Evolutionary conservation across 441 rosid genomes (phyloP), one percentile per base, ranked within the genome.

Genomic region (Brassica balearica): DNA sequence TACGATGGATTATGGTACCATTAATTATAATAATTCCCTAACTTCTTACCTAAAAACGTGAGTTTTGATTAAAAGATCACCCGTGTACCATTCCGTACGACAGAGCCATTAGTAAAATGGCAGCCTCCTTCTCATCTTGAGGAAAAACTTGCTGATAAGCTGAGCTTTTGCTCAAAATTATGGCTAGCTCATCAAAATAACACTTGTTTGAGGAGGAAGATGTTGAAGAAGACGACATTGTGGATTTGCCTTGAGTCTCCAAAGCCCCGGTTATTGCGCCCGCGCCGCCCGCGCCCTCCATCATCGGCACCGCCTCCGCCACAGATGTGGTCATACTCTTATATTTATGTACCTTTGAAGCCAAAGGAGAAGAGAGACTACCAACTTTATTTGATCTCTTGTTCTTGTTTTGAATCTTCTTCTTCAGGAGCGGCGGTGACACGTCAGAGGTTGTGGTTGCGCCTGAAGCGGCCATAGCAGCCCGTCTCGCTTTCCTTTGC

Each of bases 101-200:
- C 48, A 79, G 93, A 79, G 97, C 92, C 98, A 94, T 94, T 22
- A 94, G 88, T 46, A 94, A 86, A 77, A 94, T 87, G 8, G 98
- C 98, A 8, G 93, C 98, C 74, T 94, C 97, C 81, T 88, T 92
- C 76, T 94, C 98, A 25, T 92, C 97, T 80, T 89, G 98, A 59
- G 96, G 98, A 75, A 90, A 92, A 72, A 90, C 88, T 80, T 82
- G 77, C 75, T 92, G 91, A 76, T 81, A 87, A 38, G 92, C 85
- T 17, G 88, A 85, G 65, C 85, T 87, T 83, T 90, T 85, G 78
- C 91, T 89, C 84, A 94, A 84, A 55, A 82, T 84, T 43, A 82
- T 78, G 8, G 84, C 83, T 64, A 87, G 79, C 38, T 92, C 98
- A 78, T 90, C 97, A 63, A 84, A 88, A 67, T 90, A 81, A 32